A percentile compares a stretch with the other conserved stretches of the same genome.
phyloP scores from a whole-genome alignment of 768 basidiomycete genomes.

The Leccinum imitatum region DNA sequence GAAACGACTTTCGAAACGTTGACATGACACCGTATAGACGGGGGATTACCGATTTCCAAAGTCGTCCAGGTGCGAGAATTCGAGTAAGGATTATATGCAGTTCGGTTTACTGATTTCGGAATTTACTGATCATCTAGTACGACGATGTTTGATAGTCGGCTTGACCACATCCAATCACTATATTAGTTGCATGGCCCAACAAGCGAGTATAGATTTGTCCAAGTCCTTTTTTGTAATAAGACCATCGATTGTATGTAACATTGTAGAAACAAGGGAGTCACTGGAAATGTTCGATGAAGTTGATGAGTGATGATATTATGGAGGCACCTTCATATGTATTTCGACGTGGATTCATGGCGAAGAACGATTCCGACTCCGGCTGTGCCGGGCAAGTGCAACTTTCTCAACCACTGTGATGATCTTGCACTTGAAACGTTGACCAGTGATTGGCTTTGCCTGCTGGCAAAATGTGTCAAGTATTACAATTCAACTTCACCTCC shows the following conservation, averaged over 20 bases:
- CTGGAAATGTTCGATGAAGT: too few relatives aligned
- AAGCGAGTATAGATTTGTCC: conserved; percentile 5
- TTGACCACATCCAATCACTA: neutral
- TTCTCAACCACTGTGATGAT: too few relatives aligned
- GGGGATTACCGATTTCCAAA: conserved; percentile 18
- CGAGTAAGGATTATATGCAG: neutral
- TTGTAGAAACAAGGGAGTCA: neutral
- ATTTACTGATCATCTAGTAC: conserved; percentile 9
- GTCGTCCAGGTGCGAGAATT: conserved; percentile 19
- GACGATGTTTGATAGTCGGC: conserved; percentile 25
- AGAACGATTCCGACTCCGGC: too few relatives aligned
- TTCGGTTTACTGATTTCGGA: neutral
- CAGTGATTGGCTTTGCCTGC: too few relatives aligned
- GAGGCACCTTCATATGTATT: too few relatives aligned
- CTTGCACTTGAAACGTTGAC: too few relatives aligned
- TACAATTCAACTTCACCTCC: too few relatives aligned
- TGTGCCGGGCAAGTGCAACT: too few relatives aligned
- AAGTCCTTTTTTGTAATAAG: neutral
- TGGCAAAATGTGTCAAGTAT: too few relatives aligned
- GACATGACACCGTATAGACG: conserved; percentile 4
- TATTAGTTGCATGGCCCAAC: neutral
- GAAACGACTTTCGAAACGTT: neutral
- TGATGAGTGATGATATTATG: too few relatives aligned
- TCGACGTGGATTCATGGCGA: too few relatives aligned
- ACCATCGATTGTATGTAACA: neutral